Evolutionary conservation across 768 basidiomycete species (phyloP).

Genomic region (Sporobolomyces phaffii): DNA sequence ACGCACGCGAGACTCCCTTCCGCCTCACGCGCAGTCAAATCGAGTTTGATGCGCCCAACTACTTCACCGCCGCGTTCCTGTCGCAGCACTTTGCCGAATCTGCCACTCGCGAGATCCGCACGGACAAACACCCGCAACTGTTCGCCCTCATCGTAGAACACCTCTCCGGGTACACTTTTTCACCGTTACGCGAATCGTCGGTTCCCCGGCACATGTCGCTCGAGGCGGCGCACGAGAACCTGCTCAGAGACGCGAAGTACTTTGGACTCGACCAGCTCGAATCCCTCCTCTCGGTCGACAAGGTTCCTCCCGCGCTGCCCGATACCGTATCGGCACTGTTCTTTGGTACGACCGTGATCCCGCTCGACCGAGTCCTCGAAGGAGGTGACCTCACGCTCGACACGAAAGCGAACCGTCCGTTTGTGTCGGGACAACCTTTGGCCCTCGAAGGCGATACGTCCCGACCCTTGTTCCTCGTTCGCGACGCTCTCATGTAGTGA

Average conservation of each 20-base stretch:
- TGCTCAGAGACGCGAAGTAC: constrained; percentile 9
- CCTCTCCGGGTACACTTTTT: constrained; percentile 31
- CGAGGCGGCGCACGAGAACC: background rate
- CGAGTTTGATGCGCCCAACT: constrained; percentile 34
- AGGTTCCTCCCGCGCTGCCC: background rate
- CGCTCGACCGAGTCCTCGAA: background rate
- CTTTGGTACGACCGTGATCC: background rate
- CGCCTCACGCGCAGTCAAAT: constrained; percentile 24
- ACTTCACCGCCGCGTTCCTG: constrained; percentile 27
- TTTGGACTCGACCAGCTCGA: constrained; percentile 7
- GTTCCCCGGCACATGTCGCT: background rate
- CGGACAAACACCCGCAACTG: constrained; percentile 26
- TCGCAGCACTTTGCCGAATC: constrained; percentile 19
- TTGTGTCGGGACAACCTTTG: background rate
- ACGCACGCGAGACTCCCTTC: constrained; percentile 14
- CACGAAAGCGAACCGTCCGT: background rate
- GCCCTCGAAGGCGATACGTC: background rate
- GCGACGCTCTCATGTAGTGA: too few relatives aligned
- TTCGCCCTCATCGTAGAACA: constrained; percentile 35
- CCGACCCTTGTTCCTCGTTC: background rate
- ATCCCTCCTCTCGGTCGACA: background rate
- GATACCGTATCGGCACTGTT: background rate
- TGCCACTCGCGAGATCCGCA: background rate
- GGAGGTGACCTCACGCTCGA: background rate
- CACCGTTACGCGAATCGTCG: constrained; percentile 6